Percentiles rank a stretch among this genome's conserved stretches.
Evolutionary conservation across 352 stramenopile genomes (phyloP).

Genomic region (Peronospora belbahrii): DNA sequence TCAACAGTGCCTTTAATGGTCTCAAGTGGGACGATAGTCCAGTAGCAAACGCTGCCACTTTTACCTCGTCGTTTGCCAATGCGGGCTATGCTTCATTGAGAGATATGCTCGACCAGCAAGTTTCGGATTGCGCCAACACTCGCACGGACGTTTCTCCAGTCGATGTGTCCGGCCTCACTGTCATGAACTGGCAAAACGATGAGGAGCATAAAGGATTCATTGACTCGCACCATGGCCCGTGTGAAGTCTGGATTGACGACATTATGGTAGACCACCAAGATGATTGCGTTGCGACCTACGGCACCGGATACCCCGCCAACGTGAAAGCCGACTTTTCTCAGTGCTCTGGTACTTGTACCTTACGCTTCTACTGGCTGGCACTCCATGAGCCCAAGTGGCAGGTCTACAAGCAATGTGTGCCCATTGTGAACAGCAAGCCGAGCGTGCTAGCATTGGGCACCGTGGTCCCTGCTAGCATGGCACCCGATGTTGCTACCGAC

Average conservation of each 20-base stretch:
- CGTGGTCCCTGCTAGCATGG: background rate
- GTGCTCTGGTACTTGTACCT: slow-evolving; percentile 22
- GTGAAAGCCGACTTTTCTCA: slow-evolving; percentile 22
- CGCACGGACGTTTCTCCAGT: slow-evolving; percentile 26
- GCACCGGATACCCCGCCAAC: slow-evolving; percentile 21
- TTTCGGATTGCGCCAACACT: slow-evolving; percentile 37
- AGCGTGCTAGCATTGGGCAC: too few species aligned
- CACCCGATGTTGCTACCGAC: slow-evolving; percentile 4
- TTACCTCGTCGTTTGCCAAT: slow-evolving; percentile 32
- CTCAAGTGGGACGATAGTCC: slow-evolving; percentile 54
- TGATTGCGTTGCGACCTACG: slow-evolving; percentile 33
- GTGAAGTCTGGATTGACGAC: slow-evolving; percentile 53
- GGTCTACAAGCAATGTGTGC: slow-evolving; percentile 38
- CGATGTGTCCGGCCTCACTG: slow-evolving; percentile 31
- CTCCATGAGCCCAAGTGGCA: slow-evolving; percentile 34
- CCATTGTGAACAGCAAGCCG: slow-evolving; percentile 24
- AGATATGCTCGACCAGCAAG: slow-evolving; percentile 33
- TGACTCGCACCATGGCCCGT: slow-evolving; percentile 44
- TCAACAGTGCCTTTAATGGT: slow-evolving; percentile 34
- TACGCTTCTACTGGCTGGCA: slow-evolving; percentile 32
- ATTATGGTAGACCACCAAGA: slow-evolving; percentile 36
- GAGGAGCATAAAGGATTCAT: slow-evolving; percentile 42
- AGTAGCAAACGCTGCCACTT: slow-evolving; percentile 32
- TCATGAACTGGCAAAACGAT: slow-evolving; percentile 44
- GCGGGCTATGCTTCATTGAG: slow-evolving; percentile 38